A percentile compares a stretch with the other conserved stretches of the same genome.
phyloP scores from a whole-genome alignment of 169 alveolate genomes.

The Perkinsus chesapeaki region DNA sequence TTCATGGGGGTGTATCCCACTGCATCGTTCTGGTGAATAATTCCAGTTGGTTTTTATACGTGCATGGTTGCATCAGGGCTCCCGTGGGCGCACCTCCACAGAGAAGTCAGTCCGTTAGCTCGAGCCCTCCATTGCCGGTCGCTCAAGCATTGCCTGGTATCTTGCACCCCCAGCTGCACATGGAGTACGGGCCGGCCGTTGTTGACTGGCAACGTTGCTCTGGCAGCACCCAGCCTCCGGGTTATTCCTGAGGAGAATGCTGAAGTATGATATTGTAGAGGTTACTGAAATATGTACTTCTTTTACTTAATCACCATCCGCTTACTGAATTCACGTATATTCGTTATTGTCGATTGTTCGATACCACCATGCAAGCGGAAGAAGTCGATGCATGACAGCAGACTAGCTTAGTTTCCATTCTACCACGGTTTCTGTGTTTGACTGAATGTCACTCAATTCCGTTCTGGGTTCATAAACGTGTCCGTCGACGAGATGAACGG shows the following conservation, averaged over 20 bases:
- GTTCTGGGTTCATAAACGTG: too few species aligned
- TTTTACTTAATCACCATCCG: not conserved
- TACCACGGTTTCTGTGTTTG: not conserved
- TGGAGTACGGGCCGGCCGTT: not conserved
- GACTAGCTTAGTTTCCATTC: not conserved
- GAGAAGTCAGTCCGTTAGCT: not conserved
- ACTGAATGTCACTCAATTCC: not conserved
- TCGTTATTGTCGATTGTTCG: not conserved
- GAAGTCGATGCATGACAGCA: not conserved
- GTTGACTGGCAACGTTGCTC: not conserved
- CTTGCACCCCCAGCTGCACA: not conserved
- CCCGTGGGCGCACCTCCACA: not conserved
- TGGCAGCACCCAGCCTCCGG: not conserved
- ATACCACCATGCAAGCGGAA: not conserved
- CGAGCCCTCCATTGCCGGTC: not conserved
- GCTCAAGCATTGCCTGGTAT: not conserved
- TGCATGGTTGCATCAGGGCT: not conserved
- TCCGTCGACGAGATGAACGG: too few species aligned
- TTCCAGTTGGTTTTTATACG: not conserved
- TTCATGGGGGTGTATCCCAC: not conserved
- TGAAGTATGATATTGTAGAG: not conserved
- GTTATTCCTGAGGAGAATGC: not conserved
- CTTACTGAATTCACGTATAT: not conserved
- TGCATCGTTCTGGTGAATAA: not conserved
- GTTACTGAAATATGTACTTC: not conserved